Conservation (phyloP, 331 rosid species). For the Prunus yedoensis region DNA sequence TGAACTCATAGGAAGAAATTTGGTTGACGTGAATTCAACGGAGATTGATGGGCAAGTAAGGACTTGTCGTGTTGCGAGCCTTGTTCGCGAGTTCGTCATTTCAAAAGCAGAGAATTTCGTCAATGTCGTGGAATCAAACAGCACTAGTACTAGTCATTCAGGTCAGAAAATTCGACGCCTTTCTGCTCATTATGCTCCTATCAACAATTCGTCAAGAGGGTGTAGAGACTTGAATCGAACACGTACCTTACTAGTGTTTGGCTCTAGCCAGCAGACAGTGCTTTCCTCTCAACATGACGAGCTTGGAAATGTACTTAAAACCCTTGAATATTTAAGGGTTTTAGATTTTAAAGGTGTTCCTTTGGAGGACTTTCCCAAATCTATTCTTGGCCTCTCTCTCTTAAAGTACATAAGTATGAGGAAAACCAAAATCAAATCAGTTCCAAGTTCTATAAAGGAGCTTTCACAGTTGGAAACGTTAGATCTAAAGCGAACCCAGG, state of each 20-base stretch:
- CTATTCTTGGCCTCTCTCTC: not conserved
- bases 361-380: constrained; percentile 10
- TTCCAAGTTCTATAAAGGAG: constrained; percentile 22
- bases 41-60: constrained; percentile 9
- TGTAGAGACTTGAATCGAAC: not conserved
- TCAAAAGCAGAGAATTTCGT: not conserved
- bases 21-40: not conserved
- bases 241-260: constrained; percentile 4
- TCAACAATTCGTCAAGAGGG: not conserved
- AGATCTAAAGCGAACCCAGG: constrained; percentile 15
- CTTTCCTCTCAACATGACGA: not conserved
- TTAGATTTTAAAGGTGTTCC: constrained; percentile 15
- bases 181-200: not conserved
- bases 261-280: not conserved
- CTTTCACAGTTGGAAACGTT: constrained; percentile 21
- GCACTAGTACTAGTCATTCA: not conserved
- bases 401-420: constrained; percentile 18
- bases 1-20: constrained; percentile 8
- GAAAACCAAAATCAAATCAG: not conserved
- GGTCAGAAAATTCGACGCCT: not conserved
- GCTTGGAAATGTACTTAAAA: not conserved
- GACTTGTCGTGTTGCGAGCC: constrained; percentile 10
- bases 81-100: constrained; percentile 9
- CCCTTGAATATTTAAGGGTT: not conserved
- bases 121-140: not conserved